Evolutionary conservation across 2,329 filamentous ascomycete genomes (phyloP).

Genomic region (Anisogramma anomala): DNA sequence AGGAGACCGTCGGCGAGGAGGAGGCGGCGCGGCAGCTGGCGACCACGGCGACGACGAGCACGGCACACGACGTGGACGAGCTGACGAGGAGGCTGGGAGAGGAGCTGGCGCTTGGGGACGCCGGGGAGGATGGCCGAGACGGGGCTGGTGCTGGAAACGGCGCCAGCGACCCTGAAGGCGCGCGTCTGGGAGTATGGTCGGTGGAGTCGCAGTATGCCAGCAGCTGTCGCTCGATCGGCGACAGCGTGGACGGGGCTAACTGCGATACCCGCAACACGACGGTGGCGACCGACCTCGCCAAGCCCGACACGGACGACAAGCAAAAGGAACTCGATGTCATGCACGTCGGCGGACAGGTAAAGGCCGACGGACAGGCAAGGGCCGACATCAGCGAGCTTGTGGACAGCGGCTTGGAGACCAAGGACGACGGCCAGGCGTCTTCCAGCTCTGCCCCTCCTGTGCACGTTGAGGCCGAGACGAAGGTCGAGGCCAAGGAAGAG

Average conservation of each 20-base stretch:
- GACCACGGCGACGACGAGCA: slow-evolving; percentile 22
- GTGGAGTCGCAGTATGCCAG: background rate
- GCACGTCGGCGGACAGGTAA: background rate
- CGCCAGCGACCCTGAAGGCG: background rate
- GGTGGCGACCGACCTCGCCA: no score
- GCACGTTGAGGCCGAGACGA: background rate
- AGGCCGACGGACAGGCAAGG: no score
- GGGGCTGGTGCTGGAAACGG: background rate
- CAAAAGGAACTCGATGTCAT: background rate
- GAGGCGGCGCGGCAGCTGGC: slow-evolving; percentile 40
- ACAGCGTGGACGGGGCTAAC: no score
- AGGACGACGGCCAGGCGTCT: background rate
- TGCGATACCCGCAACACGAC: no score
- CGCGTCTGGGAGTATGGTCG: no score
- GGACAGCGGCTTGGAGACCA: background rate
- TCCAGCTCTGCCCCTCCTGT: background rate
- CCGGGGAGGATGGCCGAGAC: background rate
- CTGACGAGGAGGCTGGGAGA: slow-evolving; percentile 23
- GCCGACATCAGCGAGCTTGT: no score
- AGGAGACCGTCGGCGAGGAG: slow-evolving; percentile 50
- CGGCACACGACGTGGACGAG: slow-evolving; percentile 33
- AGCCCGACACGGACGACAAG: background rate
- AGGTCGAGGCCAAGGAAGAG: background rate
- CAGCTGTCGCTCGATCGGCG: no score
- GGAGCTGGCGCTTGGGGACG: slow-evolving; percentile 16